These are phyloP conservation scores for Phytopythium litorale DNA, from an alignment of 352 stramenopile species.

Conservation along the genomic window DNA sequence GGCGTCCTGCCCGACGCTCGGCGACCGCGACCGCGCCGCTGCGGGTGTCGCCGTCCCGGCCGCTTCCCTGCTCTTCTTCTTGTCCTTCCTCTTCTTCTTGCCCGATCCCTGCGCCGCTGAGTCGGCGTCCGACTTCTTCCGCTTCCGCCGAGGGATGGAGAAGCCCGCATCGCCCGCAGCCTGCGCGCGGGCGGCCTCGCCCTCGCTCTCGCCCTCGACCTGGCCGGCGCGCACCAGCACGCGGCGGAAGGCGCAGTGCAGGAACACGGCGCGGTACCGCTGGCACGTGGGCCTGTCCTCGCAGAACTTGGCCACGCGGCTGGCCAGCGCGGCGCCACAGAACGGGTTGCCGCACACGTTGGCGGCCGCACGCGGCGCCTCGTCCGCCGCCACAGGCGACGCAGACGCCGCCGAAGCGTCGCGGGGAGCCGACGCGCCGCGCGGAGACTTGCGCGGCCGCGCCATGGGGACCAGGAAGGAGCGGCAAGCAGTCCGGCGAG, in stretches of 20 bases:
- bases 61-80: constrained; percentile 13
- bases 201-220: constrained; percentile 2
- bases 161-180: constrained; percentile 7
- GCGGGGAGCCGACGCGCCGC: background rate
- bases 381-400: background rate
- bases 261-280: constrained; percentile 39
- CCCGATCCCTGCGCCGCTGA: constrained; percentile 2
- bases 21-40: constrained; percentile 1
- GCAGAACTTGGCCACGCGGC: constrained; percentile 40
- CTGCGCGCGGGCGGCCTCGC: too few relatives aligned
- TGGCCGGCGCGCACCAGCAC: constrained; percentile 12
- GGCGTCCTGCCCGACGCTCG: background rate
- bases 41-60: background rate
- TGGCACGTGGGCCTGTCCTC: constrained; percentile 48
- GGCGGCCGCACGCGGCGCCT: background rate
- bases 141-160: constrained; percentile 30
- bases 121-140: constrained; percentile 1
- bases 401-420: background rate
- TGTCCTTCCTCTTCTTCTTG: constrained; percentile 16
- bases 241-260: constrained; percentile 39
- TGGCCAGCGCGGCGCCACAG: constrained; percentile 35
- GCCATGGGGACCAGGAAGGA: background rate
- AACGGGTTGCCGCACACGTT: constrained; percentile 50
- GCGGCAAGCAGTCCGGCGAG: background rate
- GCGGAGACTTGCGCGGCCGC: constrained; percentile 3